A percentile compares a stretch with the other conserved stretches of the same genome.
phyloP scores from a whole-genome alignment of 176 grass and related monocot species.

The Oryza australiensis region DNA sequence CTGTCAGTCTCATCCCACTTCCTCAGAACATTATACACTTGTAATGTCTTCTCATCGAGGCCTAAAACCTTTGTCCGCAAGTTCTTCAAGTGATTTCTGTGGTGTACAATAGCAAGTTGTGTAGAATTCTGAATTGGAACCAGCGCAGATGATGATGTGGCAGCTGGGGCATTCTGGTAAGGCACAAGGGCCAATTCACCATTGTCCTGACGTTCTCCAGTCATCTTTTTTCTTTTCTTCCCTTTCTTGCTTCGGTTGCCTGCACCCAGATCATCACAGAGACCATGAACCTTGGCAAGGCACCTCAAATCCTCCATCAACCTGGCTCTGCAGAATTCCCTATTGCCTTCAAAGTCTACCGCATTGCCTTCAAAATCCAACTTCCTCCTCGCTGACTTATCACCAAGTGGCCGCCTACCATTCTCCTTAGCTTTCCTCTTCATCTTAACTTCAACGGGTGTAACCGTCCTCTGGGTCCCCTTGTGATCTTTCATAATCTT shows the following conservation, averaged over 20 bases:
- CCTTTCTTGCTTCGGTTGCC: slow-evolving; percentile 6
- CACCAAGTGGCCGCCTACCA: not conserved
- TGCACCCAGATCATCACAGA: not conserved
- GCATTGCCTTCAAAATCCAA: slow-evolving; percentile 9
- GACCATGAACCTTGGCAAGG: slow-evolving; percentile 10
- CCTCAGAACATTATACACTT: slow-evolving; percentile 16
- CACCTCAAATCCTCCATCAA: slow-evolving; percentile 32
- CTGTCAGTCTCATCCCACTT: slow-evolving; percentile 31
- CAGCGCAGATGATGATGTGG: slow-evolving; percentile 26
- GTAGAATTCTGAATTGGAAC: not conserved
- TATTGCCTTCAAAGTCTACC: slow-evolving; percentile 1
- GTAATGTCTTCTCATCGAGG: slow-evolving; percentile 29
- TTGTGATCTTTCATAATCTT: slow-evolving; percentile 36
- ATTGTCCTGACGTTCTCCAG: not conserved
- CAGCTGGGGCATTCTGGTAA: slow-evolving; percentile 18
- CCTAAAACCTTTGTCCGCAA: slow-evolving; percentile 18
- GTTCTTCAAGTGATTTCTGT: slow-evolving; percentile 14
- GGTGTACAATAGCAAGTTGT: not conserved
- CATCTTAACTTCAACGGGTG: not conserved
- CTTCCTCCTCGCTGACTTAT: slow-evolving; percentile 29
- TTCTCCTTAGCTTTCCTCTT: not conserved
- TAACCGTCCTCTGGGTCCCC: not conserved
- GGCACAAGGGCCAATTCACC: slow-evolving; percentile 9
- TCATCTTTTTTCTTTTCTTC: slow-evolving; percentile 26
- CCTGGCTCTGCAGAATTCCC: slow-evolving; percentile 15